phyloP scores from a whole-genome alignment of 352 stramenopile species.

The Pelagophyceae sp. region DNA sequence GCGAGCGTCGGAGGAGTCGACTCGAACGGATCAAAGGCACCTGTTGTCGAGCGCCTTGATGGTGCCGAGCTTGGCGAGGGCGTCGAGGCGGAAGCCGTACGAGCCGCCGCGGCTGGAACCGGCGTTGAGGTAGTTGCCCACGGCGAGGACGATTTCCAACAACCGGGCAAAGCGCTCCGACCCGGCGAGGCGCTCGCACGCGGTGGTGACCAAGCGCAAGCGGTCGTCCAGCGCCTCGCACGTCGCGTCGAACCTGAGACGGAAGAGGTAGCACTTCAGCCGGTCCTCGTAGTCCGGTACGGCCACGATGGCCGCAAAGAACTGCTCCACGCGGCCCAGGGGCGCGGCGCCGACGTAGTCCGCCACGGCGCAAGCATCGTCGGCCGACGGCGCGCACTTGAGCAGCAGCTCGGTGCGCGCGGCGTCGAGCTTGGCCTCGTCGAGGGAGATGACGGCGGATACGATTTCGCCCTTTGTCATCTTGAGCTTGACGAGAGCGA shows the following conservation, averaged over 20 bases:
- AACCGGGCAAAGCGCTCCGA: slow-evolving; percentile 73
- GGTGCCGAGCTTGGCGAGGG: slow-evolving; percentile 70
- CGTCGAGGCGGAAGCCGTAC: slow-evolving; percentile 80
- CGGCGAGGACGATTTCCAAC: slow-evolving; percentile 67
- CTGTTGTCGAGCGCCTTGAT: slow-evolving; percentile 47
- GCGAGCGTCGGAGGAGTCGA: too few species aligned
- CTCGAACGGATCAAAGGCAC: too few species aligned
- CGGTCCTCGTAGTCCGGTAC: slow-evolving; percentile 54
- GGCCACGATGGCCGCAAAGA: slow-evolving; percentile 46
- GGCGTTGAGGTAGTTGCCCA: slow-evolving; percentile 83
- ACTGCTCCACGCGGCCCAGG: slow-evolving; percentile 51
- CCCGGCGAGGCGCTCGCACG: slow-evolving; percentile 72
- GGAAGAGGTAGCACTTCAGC: slow-evolving; percentile 49
- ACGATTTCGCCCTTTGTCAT: slow-evolving; percentile 73
- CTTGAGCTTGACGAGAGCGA: slow-evolving; percentile 85
- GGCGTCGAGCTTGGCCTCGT: slow-evolving; percentile 42
- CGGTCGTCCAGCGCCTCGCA: slow-evolving; percentile 35
- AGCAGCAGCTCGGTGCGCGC: slow-evolving; percentile 49
- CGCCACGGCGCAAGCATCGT: slow-evolving; percentile 46
- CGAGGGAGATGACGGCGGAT: slow-evolving; percentile 31
- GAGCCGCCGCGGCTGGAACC: slow-evolving; percentile 68
- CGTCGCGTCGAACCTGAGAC: slow-evolving; percentile 48
- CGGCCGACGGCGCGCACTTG: slow-evolving; percentile 44
- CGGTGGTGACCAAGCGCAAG: slow-evolving; percentile 65
- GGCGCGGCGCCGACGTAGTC: slow-evolving; percentile 45